Evolutionary conservation across 768 basidiomycete species (phyloP).

Genomic region (Agrocybe praecox): DNA sequence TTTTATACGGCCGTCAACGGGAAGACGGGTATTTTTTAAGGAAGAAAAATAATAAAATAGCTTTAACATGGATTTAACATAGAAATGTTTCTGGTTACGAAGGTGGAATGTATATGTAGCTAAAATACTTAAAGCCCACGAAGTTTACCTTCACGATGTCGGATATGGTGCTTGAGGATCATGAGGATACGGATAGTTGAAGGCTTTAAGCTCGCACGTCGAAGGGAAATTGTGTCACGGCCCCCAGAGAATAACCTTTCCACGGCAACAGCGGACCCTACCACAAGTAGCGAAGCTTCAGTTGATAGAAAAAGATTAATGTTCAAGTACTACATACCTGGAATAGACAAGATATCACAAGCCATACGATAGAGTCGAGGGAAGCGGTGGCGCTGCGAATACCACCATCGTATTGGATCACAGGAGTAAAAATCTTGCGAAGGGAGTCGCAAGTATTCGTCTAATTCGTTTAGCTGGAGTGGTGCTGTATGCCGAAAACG

Average conservation of each 20-base stretch:
- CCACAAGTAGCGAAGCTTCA: no score
- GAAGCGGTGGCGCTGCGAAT: conserved; percentile 17
- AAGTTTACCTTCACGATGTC: background rate
- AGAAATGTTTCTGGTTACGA: no score
- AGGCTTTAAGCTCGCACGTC: conserved; percentile 6
- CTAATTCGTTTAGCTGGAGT: conserved; percentile 11
- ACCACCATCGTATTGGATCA: conserved; percentile 33
- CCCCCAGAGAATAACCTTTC: conserved; percentile 22
- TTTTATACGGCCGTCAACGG: background rate
- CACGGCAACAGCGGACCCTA: conserved; percentile 34
- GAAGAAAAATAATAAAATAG: background rate
- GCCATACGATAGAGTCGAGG: conserved; percentile 29
- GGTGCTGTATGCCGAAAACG: conserved; percentile 7
- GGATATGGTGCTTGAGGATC: background rate
- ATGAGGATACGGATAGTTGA: background rate
- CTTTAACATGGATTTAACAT: background rate
- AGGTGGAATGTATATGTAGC: background rate
- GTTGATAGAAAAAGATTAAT: background rate
- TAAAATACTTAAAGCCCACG: background rate
- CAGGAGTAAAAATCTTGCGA: conserved; percentile 24
- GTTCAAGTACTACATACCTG: conserved; percentile 19
- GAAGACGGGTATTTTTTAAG: background rate
- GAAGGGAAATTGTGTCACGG: conserved; percentile 28
- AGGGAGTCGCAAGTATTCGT: conserved; percentile 16
- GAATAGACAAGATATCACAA: conserved; percentile 29